Base-by-base conservation (phyloP, 2,329 filamentous ascomycete species). In the Pseudogymnoascus sp. region DNA sequence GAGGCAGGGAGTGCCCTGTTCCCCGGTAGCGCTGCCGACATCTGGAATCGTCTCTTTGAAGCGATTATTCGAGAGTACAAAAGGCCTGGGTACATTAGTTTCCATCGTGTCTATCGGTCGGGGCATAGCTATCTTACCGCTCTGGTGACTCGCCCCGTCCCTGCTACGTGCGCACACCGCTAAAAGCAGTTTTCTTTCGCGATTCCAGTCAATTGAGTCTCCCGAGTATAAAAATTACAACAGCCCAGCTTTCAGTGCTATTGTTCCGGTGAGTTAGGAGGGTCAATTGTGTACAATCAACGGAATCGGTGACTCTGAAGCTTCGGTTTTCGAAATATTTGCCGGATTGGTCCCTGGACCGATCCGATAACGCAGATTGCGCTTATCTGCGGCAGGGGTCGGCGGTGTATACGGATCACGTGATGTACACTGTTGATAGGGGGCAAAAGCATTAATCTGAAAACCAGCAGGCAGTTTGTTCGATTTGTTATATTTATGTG, bases 1-100 rank as follows among this genome's bases (percentile, higher is more conserved):
- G 95, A 99, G 63, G 87, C 86, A 66, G 95, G 95, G 68, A 97
- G 83, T 76, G 96, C 91, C 75, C 93, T 89, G 71, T 78, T 78
- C 65, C 86, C 86, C 59, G 85, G 85, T 33, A 88, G 76, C 23
- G 86, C 88, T 64, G 86, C 80, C 64, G 86, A 88, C 86, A 89
- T 88, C 38, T 40, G 65, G 31, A 31, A 53, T 53, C 46, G 46
- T 17, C 1, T 53, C 26, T 31, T n/a, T n/a, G n/a, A n/a, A n/a
- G n/a, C n/a, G n/a, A n/a, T n/a, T n/a, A n/a, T n/a, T n/a, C n/a
- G n/a, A n/a, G n/a, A n/a, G n/a, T n/a, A n/a, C n/a, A n/a, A n/a
- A n/a, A n/a, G n/a, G n/a, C n/a, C 26, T 53, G 7, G 15, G 26
- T 6, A 31, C 17, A 4, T 53, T 17, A 53, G 46, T 5, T 53